Base-by-base conservation (phyloP, 768 basidiomycete genomes). In the Xerocomellus dryophilus region DNA sequence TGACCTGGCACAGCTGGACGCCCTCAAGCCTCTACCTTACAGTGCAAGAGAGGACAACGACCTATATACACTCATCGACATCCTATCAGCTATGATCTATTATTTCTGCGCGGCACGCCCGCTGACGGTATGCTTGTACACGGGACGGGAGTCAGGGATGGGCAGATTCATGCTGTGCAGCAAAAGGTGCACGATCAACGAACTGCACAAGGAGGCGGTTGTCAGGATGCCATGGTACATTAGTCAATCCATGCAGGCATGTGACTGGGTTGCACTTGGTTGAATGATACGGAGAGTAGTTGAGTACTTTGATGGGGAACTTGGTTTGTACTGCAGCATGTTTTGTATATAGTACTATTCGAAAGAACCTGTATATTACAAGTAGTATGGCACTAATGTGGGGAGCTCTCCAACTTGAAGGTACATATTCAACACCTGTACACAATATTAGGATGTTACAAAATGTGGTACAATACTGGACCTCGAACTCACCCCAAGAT, bases 11-110 rank as follows among this genome's bases (percentile, higher is more conserved):
- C 65, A 66, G 18, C 38, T 57, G 12, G 35, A 46, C 0, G 41
- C 12, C 1, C 56, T 60, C 15, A 43, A 7, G 10, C 8, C 43
- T 14, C 43, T 4, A 10, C 1, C 6, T 2, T 14, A 18, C 5
- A n/a, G 15, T 14, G n/a, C 2, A 8, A 5, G 8, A 2, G 50
- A 44, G 17, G 51, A 47, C n/a, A 43, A 48, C 23, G 8, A 61
- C n/a, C 21, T 66, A 21, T 66, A 66, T 18, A 56, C 67, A 2
- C 62, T 69, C 43, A 3, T 65, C 8, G 65, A 66, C 44, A 69
- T 62, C 0, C 0, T 50, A 1, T 69, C 65, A 2, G 47, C 54
- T 5, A 64, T 53, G 4, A 17, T 66, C 8, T 69, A 66, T 35
- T 67, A 62, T 45, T 67, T 69, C 59, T 51, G 51, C 6, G 62